phyloP scores from a whole-genome alignment of 257 asterid species.

The Nicotiana noctiflora region DNA sequence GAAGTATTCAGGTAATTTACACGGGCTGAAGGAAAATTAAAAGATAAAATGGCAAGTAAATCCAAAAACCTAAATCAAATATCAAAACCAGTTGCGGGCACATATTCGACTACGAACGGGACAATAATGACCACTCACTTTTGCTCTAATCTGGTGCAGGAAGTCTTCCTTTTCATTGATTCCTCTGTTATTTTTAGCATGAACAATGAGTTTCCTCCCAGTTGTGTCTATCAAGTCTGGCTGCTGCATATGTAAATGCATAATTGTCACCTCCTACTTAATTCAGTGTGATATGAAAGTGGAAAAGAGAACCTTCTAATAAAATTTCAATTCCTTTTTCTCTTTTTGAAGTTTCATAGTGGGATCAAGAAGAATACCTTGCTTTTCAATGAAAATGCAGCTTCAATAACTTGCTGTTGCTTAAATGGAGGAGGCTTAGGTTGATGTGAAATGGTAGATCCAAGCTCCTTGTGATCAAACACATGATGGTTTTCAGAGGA shows the following conservation, averaged over 20 bases:
- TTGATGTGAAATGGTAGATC: slow-evolving; percentile 48
- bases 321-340: not conserved
- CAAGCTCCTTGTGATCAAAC: slow-evolving; percentile 34
- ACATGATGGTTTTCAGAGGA: slow-evolving; percentile 25
- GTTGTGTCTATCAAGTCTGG: slow-evolving; percentile 32
- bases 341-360: not conserved
- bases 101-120: not conserved
- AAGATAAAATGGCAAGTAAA: not conserved
- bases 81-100: not conserved
- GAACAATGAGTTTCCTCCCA: slow-evolving; percentile 29
- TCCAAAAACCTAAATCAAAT: not conserved
- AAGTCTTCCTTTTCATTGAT: slow-evolving; percentile 66
- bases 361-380: slow-evolving; percentile 34
- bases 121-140: slow-evolving; percentile 40
- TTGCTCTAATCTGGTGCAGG: slow-evolving; percentile 86
- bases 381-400: slow-evolving; percentile 32
- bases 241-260: slow-evolving; percentile 28
- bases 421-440: slow-evolving; percentile 68
- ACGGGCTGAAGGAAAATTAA: not conserved
- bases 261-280: not conserved
- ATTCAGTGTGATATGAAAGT: not conserved
- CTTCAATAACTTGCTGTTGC: slow-evolving; percentile 39
- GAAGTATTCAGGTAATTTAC: not conserved
- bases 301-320: not conserved
- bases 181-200: slow-evolving; percentile 25